phyloP scores from a whole-genome alignment of 2,329 filamentous ascomycete species.

The Diplodia intermedia region DNA sequence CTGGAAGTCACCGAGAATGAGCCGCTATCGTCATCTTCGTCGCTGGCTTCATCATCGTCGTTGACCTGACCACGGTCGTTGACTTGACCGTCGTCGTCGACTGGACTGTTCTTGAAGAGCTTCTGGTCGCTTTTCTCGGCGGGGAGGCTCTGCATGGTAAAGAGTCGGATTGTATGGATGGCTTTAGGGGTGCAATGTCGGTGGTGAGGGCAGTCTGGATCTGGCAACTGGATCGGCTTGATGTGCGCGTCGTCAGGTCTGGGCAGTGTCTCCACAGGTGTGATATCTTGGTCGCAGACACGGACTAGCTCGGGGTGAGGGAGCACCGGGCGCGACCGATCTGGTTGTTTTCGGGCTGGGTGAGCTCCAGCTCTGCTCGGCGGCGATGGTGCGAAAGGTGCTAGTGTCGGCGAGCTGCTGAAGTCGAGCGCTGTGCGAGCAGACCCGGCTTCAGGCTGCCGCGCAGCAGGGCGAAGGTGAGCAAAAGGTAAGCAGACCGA shows the following conservation, averaged over 20 bases:
- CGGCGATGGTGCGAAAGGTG: not conserved
- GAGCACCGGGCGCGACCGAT: not conserved
- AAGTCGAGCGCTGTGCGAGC: not conserved
- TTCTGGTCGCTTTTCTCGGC: not conserved
- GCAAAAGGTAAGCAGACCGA: not conserved
- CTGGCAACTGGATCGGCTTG: not conserved
- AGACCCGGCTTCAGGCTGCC: not conserved
- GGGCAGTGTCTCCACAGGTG: not conserved
- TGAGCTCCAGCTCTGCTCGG: not conserved
- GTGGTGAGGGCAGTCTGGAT: not conserved
- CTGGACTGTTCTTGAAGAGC: not conserved
- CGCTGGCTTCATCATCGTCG: too few relatives aligned
- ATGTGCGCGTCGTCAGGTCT: not conserved
- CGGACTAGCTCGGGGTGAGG: not conserved
- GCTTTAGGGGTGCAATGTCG: not conserved
- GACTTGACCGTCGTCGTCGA: not conserved
- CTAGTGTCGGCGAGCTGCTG: not conserved
- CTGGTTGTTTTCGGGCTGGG: too few relatives aligned
- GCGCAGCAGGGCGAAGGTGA: not conserved
- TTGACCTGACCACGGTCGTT: too few relatives aligned
- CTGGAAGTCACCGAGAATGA: not conserved
- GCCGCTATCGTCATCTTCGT: too few relatives aligned
- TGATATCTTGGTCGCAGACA: not conserved
- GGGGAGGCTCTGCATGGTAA: constrained; percentile 2
- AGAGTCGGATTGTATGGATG: not conserved